Evolutionary conservation across 2,329 filamentous ascomycete genomes (phyloP).

Genomic region (Colletotrichum euphorbiae): DNA sequence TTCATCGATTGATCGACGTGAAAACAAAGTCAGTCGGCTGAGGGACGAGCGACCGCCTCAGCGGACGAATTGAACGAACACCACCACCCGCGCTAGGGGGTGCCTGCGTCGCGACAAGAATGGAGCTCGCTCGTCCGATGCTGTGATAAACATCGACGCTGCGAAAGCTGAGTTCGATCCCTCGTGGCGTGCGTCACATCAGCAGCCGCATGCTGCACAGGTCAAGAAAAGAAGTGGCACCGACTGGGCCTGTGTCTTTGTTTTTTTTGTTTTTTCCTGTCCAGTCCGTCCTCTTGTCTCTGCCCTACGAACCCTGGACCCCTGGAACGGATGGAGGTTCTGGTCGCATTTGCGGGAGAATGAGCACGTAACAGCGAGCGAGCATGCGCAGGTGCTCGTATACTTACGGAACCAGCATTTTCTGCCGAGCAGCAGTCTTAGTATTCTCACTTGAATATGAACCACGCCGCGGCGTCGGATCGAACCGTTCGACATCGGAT

Average conservation of each 20-base stretch:
- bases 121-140: constrained; percentile 20
- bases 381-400: constrained; percentile 18
- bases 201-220: background rate
- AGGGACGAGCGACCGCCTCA: constrained; percentile 4
- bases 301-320: constrained; percentile 2
- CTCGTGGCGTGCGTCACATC: constrained; percentile 22
- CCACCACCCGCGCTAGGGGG: background rate
- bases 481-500: constrained; percentile 19
- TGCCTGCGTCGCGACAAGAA: constrained; percentile 12
- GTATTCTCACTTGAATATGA: background rate
- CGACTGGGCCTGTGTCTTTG: background rate
- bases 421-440: constrained; percentile 19
- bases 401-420: constrained; percentile 20
- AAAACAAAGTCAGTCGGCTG: constrained; percentile 9
- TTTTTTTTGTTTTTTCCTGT: background rate
- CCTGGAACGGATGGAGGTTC: background rate
- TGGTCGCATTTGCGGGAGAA: background rate
- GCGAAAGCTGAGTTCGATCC: background rate
- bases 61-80: background rate
- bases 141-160: background rate
- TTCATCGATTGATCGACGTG: no score
- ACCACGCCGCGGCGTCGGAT: background rate
- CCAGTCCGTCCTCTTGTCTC: background rate
- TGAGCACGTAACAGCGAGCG: constrained; percentile 3
- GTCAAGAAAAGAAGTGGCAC: background rate